phyloP scores from a whole-genome alignment of 2,329 filamentous ascomycete species.

The Aspergillus fructus region DNA sequence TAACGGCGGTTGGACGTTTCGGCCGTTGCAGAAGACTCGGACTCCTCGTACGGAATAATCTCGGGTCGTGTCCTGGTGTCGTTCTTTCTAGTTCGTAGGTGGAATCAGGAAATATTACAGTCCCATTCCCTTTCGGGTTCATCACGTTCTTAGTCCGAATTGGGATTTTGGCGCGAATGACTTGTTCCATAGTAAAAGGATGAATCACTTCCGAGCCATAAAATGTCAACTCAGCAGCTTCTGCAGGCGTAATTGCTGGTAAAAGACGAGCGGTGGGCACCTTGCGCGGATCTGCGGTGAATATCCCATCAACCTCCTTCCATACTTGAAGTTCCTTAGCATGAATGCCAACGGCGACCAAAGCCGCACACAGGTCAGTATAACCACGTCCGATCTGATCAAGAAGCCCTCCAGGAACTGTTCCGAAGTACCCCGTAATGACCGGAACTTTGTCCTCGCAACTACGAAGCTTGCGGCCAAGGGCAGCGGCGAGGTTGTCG shows the following conservation, averaged over 20 bases:
- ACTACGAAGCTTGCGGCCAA: slow-evolving; percentile 63
- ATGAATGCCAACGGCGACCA: slow-evolving; percentile 83
- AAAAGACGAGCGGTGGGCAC: slow-evolving; percentile 92
- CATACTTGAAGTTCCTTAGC: slow-evolving; percentile 92
- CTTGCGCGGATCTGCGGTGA: slow-evolving; percentile 81
- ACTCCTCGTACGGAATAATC: slow-evolving; percentile 50
- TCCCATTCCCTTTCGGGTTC: slow-evolving; percentile 63
- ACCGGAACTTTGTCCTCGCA: slow-evolving; percentile 72
- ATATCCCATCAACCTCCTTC: slow-evolving; percentile 98
- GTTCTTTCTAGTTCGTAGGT: slow-evolving; percentile 52
- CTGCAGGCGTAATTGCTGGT: slow-evolving; percentile 82
- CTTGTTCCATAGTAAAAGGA: slow-evolving; percentile 97
- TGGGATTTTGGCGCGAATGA: slow-evolving; percentile 64
- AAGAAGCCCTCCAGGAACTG: slow-evolving; percentile 84
- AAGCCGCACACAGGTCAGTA: slow-evolving; percentile 90
- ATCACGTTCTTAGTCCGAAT: slow-evolving; percentile 71
- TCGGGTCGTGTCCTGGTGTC: slow-evolving; percentile 57
- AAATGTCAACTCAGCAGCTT: slow-evolving; percentile 93
- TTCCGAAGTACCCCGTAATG: slow-evolving; percentile 91
- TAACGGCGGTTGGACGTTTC: slow-evolving; percentile 83
- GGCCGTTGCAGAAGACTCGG: slow-evolving; percentile 56
- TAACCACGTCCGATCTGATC: slow-evolving; percentile 93
- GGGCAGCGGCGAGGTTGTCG: slow-evolving; percentile 59
- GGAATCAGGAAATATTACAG: slow-evolving; percentile 71
- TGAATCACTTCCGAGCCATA: slow-evolving; percentile 97